These are phyloP conservation scores for Dicorynia guianensis DNA, from an alignment of 306 rosid genomes.

Conservation along the genomic window DNA sequence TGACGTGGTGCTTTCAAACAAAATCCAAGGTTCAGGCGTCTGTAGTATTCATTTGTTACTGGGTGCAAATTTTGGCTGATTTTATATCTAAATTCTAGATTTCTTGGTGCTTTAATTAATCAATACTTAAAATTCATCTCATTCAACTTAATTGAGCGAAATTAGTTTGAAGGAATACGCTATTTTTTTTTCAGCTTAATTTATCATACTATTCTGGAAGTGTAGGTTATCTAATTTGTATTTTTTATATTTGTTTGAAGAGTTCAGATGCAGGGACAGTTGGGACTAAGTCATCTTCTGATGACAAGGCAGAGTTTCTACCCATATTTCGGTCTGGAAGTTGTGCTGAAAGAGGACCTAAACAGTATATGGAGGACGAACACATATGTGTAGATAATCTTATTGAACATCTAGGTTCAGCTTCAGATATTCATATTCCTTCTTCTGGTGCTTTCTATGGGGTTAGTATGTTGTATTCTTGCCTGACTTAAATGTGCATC, in stretches of 20 bases:
- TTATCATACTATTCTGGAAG: slow-evolving; percentile 23
- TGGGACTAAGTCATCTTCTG: slow-evolving; percentile 57
- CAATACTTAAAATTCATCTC: background rate
- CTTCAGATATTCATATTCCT: slow-evolving; percentile 55
- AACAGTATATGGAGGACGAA: slow-evolving; percentile 88
- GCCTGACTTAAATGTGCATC: slow-evolving; percentile 8
- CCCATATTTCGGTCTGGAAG: slow-evolving; percentile 85
- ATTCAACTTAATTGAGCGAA: slow-evolving; percentile 10
- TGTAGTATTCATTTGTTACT: slow-evolving; percentile 18
- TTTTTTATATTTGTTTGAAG: slow-evolving; percentile 42
- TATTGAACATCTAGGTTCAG: slow-evolving; percentile 58
- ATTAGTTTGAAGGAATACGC: slow-evolving; percentile 1
- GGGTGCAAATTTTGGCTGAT: slow-evolving; percentile 6
- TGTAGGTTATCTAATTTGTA: slow-evolving; percentile 34
- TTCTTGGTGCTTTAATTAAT: slow-evolving; percentile 18
- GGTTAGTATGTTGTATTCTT: slow-evolving; percentile 52
- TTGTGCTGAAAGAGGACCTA: slow-evolving; percentile 87
- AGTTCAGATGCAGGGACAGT: slow-evolving; percentile 56
- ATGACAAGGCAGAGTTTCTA: slow-evolving; percentile 58
- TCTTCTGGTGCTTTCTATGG: slow-evolving; percentile 81
- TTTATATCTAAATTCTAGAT: background rate
- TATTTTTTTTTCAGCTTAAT: background rate
- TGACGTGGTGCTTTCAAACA: background rate
- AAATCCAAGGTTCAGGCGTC: background rate
- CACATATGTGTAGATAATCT: slow-evolving; percentile 78